These are phyloP conservation scores for Coniella lustricola DNA, from an alignment of 2,329 filamentous ascomycete species.

Conservation along the genomic window DNA sequence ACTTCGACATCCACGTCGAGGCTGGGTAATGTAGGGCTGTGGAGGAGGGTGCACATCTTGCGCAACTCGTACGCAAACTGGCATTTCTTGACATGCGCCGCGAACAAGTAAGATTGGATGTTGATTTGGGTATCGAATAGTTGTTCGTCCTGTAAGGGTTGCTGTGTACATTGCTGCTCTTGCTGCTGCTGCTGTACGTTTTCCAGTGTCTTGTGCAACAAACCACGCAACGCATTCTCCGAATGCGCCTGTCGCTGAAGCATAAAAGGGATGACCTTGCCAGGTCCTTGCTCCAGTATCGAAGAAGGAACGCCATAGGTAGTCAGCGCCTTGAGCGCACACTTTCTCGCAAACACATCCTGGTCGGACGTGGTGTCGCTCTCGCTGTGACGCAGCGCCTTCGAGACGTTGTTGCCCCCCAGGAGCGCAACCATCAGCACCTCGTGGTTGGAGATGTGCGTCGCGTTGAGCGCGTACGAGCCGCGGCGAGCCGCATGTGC, in stretches of 20 bases:
- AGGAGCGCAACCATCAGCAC: conserved; percentile 11
- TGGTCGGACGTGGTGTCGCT: not conserved
- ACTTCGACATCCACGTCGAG: not conserved
- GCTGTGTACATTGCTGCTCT: too few species aligned
- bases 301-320: conserved; percentile 24
- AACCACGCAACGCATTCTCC: not conserved
- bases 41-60: conserved; percentile 20
- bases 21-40: not conserved
- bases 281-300: conserved; percentile 13
- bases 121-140: too few species aligned
- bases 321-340: conserved; percentile 6
- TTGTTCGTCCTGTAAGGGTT: too few species aligned
- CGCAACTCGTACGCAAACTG: conserved; percentile 18
- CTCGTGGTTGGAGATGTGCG: conserved; percentile 3
- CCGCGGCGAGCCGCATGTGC: too few species aligned
- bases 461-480: not conserved
- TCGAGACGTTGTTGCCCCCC: not conserved
- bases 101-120: conserved; percentile 3
- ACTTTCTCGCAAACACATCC: too few species aligned
- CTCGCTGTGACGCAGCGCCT: not conserved
- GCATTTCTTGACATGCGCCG: conserved; percentile 10
- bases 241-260: conserved; percentile 19
- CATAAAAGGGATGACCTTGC: conserved; percentile 22
- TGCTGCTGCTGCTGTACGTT: too few species aligned
- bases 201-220: not conserved